Evolutionary conservation across 1,284 basidiomycete genomes (phyloP), one percentile per base, ranked within the genome.

Genomic region (Melampsora americana): DNA sequence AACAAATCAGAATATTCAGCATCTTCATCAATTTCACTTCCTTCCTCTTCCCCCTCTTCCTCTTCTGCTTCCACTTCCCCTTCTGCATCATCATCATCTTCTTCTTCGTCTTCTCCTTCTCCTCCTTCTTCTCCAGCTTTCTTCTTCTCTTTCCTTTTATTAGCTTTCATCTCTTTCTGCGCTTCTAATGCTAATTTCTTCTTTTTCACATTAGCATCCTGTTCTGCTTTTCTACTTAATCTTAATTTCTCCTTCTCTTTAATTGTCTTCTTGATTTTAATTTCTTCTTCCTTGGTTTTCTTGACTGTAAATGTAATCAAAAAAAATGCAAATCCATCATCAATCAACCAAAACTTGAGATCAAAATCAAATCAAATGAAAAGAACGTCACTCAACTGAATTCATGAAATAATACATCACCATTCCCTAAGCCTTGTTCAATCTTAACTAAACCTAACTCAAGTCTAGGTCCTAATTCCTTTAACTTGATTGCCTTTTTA

Each of bases 391-490:
- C 70, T 72, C 61, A 72, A 92, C 93, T 90, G 80, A 94, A 91
- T 83, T 92, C 90, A 83, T 97, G 95, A 85, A 90, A 95, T 61
- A 97, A 89, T 0, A 96, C 92, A 79, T 87, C 82, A 50, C 80
- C 80, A 66, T 78, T 78, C 26, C 81, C 81, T 65, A 92, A 85
- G n/a, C 95, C 94, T 83, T 97, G 95, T 23, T 90, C 89, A 78
- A 99, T 92, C 86, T 99, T 99, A 81, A 98, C 88, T 78, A 99
- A 86, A 79, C 88, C 87, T 79, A 98, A 84, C 84, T 99, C 96
- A 88, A 99, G 90, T 80, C 96, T 86, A 35, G 96, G 96, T 0
- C 96, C 96, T 68, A 98, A 89, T 84, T 99, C 96, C 74, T 95
- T 90, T 75, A 99, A 85, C 78, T 90, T 87, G 0, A 99, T 92